A percentile compares a stretch with the other conserved stretches of the same genome.
phyloP scores from a whole-genome alignment of 768 basidiomycete genomes.

The Lanmaoa rubissima region DNA sequence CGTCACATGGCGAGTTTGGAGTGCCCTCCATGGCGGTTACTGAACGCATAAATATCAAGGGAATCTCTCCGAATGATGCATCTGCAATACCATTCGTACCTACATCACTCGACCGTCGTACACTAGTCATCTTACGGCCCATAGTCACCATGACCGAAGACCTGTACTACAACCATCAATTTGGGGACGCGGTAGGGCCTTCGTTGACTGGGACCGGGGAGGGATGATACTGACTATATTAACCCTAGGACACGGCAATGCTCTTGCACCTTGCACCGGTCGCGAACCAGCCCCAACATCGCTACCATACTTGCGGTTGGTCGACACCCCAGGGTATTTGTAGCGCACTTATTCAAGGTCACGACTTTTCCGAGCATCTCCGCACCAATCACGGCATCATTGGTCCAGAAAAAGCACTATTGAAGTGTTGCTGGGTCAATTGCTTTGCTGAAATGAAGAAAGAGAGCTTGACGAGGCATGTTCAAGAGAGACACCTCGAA shows the following conservation, averaged over 20 bases:
- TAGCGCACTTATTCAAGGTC: not conserved
- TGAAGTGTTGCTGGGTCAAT: constrained; percentile 21
- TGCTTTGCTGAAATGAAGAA: constrained; percentile 24
- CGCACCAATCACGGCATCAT: constrained; percentile 19
- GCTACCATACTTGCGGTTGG: constrained; percentile 22
- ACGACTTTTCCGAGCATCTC: constrained; percentile 21
- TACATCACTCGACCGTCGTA: not conserved
- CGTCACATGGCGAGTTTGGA: constrained; percentile 19
- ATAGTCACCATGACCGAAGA: constrained; percentile 2
- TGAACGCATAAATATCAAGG: constrained; percentile 19
- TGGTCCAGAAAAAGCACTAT: constrained; percentile 5
- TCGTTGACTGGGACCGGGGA: not conserved
- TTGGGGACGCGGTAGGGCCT: constrained; percentile 12
- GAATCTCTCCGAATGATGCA: not conserved
- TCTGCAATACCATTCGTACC: constrained; percentile 5
- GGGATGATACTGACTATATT: not conserved
- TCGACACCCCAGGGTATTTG: not conserved
- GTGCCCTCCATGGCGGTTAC: constrained; percentile 18
- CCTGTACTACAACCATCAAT: not conserved
- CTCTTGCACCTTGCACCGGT: not conserved
- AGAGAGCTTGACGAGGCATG: constrained; percentile 28
- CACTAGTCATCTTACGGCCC: not conserved
- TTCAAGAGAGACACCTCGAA: constrained; percentile 26
- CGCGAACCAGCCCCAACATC: constrained; percentile 1
- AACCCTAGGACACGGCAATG: constrained; percentile 2